Evolutionary conservation across 441 rosid genomes (phyloP).

Genomic region (Aquilaria agallochum): DNA sequence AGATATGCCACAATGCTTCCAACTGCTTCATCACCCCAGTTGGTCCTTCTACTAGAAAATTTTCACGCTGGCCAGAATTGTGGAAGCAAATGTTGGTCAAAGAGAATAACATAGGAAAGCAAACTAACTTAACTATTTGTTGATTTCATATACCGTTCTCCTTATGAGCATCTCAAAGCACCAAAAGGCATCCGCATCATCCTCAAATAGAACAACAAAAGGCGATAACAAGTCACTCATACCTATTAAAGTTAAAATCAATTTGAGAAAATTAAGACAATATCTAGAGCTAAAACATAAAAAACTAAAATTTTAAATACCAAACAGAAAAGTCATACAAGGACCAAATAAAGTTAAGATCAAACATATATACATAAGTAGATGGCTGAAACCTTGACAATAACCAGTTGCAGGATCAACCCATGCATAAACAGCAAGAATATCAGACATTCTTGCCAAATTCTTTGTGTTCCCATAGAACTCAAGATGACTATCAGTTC

Average conservation of each 20-base stretch:
- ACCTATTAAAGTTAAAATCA: slow-evolving; percentile 43
- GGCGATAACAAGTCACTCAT: slow-evolving; percentile 98
- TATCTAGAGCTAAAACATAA: slow-evolving; percentile 2
- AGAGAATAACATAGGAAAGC: slow-evolving; percentile 10
- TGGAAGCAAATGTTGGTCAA: slow-evolving; percentile 22
- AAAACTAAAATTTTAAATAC: slow-evolving; percentile 2
- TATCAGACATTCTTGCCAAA: slow-evolving; percentile 95
- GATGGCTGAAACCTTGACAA: slow-evolving; percentile 78
- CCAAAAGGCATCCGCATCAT: slow-evolving; percentile 97
- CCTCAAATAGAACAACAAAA: slow-evolving; percentile 89
- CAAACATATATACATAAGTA: slow-evolving; percentile 4
- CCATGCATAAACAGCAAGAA: slow-evolving; percentile 99
- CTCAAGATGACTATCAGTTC: slow-evolving; percentile 94
- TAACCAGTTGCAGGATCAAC: slow-evolving; percentile 96
- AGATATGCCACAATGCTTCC: slow-evolving; percentile 81
- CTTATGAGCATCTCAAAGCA: slow-evolving; percentile 98
- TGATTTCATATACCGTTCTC: slow-evolving; percentile 61
- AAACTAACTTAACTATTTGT: slow-evolving; percentile 14
- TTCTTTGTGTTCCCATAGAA: slow-evolving; percentile 85
- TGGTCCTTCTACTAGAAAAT: slow-evolving; percentile 94
- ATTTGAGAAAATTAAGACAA: slow-evolving; percentile 15
- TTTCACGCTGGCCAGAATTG: slow-evolving; percentile 56
- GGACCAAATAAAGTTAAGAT: background rate
- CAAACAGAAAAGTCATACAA: slow-evolving; percentile 5
- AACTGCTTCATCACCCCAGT: slow-evolving; percentile 92